These are phyloP conservation scores for Phylloporus rhodoxanthus DNA, from an alignment of 768 basidiomycete genomes.

Conservation along the genomic window DNA sequence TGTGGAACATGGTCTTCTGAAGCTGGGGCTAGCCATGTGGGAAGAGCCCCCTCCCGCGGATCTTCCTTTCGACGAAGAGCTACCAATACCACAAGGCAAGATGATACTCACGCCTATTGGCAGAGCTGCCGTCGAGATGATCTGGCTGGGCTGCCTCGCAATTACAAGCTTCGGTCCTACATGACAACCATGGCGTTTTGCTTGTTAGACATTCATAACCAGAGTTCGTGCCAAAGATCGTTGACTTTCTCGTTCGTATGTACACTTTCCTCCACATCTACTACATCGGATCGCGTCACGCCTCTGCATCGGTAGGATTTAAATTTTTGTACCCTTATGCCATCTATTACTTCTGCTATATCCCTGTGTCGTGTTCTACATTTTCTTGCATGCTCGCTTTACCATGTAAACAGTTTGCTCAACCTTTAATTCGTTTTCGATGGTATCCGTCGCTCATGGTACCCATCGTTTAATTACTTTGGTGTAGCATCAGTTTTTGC, in stretches of 20 bases:
- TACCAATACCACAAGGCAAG: constrained; percentile 39
- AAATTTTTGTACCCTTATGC: constrained; percentile 17
- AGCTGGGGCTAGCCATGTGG: constrained; percentile 57
- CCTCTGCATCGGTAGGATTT: constrained; percentile 22
- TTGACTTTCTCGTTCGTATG: not conserved
- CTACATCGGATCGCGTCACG: constrained; percentile 4
- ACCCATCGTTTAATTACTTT: constrained; percentile 10
- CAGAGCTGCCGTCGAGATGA: constrained; percentile 47
- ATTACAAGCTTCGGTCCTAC: constrained; percentile 37
- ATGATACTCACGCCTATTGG: constrained; percentile 42
- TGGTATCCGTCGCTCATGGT: not conserved
- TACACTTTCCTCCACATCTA: not conserved
- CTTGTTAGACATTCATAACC: not conserved
- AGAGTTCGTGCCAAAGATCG: not conserved
- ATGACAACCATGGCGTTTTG: constrained; percentile 5
- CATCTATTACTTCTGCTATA: constrained; percentile 1
- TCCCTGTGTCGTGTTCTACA: constrained; percentile 12
- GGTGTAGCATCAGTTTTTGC: constrained; percentile 19
- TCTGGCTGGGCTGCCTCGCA: constrained; percentile 50
- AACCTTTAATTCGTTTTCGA: constrained; percentile 3
- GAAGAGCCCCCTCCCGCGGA: constrained; percentile 16
- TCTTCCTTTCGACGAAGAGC: constrained; percentile 30
- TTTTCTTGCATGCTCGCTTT: constrained; percentile 10
- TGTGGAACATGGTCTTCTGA: constrained; percentile 68
- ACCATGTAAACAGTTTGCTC: constrained; percentile 18